Base-by-base conservation (phyloP, 441 rosid genomes). In the Isatis lusitanica region DNA sequence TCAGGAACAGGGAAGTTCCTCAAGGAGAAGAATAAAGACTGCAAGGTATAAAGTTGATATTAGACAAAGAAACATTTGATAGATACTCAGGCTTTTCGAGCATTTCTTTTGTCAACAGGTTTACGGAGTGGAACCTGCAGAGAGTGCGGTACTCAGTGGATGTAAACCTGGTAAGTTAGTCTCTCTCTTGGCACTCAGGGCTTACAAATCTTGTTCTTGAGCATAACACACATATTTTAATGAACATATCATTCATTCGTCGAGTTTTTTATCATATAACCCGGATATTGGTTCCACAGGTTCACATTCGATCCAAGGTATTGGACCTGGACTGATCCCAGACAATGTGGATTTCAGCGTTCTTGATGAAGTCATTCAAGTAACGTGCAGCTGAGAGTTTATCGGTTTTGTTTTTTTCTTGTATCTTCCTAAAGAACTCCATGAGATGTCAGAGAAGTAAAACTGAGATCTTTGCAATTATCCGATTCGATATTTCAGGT, bases 81-180 rank as follows among this genome's bases (percentile, higher is more conserved):
- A 52, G 17, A 28, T 13, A 9, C 59, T n/a, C n/a, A 26, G 9
- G 35, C 18, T 48, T 50, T n/a, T 35, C 7, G 35, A 65, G 63
- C 44, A 62, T 59, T 39, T 71, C 8, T 28, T 33, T 69, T 53
- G 24, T 52, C 15, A 72, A 21, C 70, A 88, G 97, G 83, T 88
- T 17, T 84, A 78, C 36, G 95, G 93, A 0, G 81, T 90, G 4
- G 97, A 94, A 72, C 98, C 97, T 7, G 48, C 61, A 3, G 93
- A 91, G 80, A 93, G 94, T 83, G 80, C 93, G 17, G 75, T 94
- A 68, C 58, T 94, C 69, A 87, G 79, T 85, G 96, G 97, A 78
- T 88, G 91, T 64, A 11, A 76, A 64, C 86, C 86, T 0, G 96
- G 95, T 88, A 9, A 64, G 66, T 56, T 55, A 9, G 53, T 61